Evolutionary conservation across 2,329 filamentous ascomycete genomes (phyloP).

Genomic region (Alternaria incomplexa): DNA sequence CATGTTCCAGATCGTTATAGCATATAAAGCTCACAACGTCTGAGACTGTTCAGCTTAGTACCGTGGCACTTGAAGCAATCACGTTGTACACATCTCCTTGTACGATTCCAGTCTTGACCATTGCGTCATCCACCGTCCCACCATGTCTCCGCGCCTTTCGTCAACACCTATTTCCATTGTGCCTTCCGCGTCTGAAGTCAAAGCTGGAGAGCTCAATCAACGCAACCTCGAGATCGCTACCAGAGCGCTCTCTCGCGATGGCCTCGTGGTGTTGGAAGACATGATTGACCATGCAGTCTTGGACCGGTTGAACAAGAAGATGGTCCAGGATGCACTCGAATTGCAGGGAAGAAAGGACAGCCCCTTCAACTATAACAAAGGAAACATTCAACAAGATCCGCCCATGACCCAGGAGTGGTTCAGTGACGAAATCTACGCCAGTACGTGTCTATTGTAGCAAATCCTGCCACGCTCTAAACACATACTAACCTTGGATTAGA

Average conservation of each 20-base stretch:
- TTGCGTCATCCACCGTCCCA: constrained; percentile 5
- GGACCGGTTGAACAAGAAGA: constrained; percentile 63
- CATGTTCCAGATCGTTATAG: neutral
- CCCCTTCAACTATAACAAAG: constrained; percentile 67
- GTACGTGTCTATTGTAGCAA: constrained; percentile 43
- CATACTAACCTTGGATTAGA: constrained; percentile 45
- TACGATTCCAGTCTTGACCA: neutral
- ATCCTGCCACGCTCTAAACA: neutral
- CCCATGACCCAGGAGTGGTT: constrained; percentile 55
- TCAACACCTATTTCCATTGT: constrained; percentile 43
- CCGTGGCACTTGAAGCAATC: neutral
- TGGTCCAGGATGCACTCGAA: constrained; percentile 63
- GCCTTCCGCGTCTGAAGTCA: constrained; percentile 53
- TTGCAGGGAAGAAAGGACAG: constrained; percentile 61
- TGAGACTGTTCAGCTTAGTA: neutral
- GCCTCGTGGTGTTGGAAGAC: constrained; percentile 43
- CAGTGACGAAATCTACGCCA: constrained; percentile 57
- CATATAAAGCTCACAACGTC: constrained; percentile 5
- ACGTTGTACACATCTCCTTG: neutral
- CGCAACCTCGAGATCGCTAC: constrained; percentile 60
- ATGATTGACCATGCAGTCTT: constrained; percentile 55
- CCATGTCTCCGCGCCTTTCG: constrained; percentile 25
- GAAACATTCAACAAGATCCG: constrained; percentile 67
- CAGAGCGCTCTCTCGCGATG: constrained; percentile 38
- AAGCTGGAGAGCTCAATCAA: constrained; percentile 48